Percentiles rank a stretch among this genome's conserved stretches.
phyloP scores from a whole-genome alignment of 345 rosid species.

The Populus euphratica region DNA sequence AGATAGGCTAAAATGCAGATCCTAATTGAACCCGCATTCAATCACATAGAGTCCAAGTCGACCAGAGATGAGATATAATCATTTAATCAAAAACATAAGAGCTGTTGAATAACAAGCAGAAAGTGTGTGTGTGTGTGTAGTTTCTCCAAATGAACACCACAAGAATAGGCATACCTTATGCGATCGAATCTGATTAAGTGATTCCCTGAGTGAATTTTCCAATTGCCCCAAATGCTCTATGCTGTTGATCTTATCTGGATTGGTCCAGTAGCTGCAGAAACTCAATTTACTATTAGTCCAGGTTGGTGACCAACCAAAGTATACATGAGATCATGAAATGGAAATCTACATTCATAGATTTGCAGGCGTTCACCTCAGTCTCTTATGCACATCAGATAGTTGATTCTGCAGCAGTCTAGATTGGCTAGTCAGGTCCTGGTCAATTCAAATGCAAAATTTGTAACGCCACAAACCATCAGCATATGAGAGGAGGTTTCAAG shows the following conservation, averaged over 20 bases:
- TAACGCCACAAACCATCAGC: constrained; percentile 10
- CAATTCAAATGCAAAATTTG: constrained; percentile 13
- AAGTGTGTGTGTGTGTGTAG: neutral
- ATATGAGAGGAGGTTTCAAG: constrained; percentile 6
- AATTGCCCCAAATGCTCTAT: constrained; percentile 58
- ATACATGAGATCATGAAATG: neutral
- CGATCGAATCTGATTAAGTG: constrained; percentile 47
- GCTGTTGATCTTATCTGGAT: constrained; percentile 51
- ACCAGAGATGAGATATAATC: neutral
- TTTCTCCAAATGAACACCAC: constrained; percentile 3
- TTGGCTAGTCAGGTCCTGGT: constrained; percentile 47
- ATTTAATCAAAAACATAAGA: neutral
- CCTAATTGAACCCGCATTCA: no score
- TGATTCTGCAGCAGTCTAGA: constrained; percentile 42
- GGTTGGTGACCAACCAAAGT: neutral
- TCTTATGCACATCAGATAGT: constrained; percentile 46
- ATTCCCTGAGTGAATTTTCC: constrained; percentile 54
- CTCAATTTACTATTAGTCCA: constrained; percentile 18
- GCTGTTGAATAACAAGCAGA: neutral
- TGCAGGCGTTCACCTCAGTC: constrained; percentile 46
- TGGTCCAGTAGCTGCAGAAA: constrained; percentile 58
- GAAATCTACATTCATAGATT: constrained; percentile 5
- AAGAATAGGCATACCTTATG: constrained; percentile 46
- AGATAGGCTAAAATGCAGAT: neutral
- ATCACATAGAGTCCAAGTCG: neutral